Evolutionary conservation across 75 land plant species (phyloP).

Genomic region (Adiantum capillusveneris): DNA sequence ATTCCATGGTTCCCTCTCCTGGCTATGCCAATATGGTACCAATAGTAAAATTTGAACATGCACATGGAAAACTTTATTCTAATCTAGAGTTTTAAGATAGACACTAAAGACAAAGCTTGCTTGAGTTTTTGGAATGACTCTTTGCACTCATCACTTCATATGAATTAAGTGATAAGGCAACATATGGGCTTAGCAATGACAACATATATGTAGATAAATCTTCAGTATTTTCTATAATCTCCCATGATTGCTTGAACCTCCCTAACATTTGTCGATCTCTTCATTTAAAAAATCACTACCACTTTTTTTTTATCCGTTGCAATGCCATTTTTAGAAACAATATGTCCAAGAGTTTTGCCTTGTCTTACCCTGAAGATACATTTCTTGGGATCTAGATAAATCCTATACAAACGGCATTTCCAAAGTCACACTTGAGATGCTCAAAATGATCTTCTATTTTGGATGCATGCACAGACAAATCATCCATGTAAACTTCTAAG

Average conservation of each 20-base stretch:
- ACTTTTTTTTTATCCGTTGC: slow-evolving; percentile 7
- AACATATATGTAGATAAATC: slow-evolving; percentile 17
- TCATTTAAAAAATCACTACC: slow-evolving; percentile 7
- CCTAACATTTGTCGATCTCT: slow-evolving; percentile 1
- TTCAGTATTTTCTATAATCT: slow-evolving; percentile 14
- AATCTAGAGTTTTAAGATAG: slow-evolving; percentile 8
- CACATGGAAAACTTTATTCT: slow-evolving; percentile 1
- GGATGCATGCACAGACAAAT: slow-evolving; percentile 6
- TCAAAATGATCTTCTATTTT: not conserved
- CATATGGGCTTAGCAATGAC: slow-evolving; percentile 11
- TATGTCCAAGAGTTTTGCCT: slow-evolving; percentile 11
- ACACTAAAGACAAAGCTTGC: not conserved
- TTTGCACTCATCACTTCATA: not conserved
- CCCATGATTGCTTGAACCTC: slow-evolving; percentile 16
- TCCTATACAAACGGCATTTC: not conserved
- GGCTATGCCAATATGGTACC: not conserved
- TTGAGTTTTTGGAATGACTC: slow-evolving; percentile 10
- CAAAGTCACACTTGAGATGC: not conserved
- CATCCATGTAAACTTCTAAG: slow-evolving; percentile 8
- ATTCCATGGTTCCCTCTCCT: not conserved
- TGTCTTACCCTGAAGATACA: not conserved
- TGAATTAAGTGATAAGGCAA: not conserved
- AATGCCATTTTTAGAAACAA: slow-evolving; percentile 9
- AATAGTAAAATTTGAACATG: not conserved
- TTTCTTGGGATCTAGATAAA: slow-evolving; percentile 7